Conservation (phyloP, 73 alveolate genomes). For the Paramecium tetraurelia region DNA sequence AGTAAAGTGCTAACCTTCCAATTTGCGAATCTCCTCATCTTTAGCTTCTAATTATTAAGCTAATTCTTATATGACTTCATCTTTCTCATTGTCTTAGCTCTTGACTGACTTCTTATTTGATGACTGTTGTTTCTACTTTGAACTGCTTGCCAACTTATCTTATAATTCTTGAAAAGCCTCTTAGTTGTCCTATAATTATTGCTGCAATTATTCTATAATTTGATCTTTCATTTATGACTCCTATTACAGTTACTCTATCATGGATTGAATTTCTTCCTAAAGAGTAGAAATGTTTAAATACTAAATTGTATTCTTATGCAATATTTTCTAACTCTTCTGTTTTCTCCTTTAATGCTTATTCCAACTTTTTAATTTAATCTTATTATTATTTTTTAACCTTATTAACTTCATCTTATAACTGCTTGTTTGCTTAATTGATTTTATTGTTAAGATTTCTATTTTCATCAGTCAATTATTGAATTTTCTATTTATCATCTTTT, state of each 20-base stretch:
- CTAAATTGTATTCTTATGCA: constrained; percentile 3
- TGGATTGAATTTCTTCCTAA: constrained; percentile 22
- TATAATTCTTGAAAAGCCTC: not conserved
- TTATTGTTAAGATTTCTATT: not conserved
- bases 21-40: constrained; percentile 19
- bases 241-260: not conserved
- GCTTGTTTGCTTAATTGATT: not conserved
- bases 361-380: not conserved
- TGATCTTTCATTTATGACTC: constrained; percentile 39
- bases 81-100: not conserved
- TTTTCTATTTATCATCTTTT: not conserved
- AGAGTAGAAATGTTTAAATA: not conserved
- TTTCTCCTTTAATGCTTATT: not conserved
- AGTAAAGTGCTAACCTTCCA: not conserved
- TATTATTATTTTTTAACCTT: not conserved
- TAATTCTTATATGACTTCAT: constrained; percentile 8
- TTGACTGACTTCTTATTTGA: not conserved
- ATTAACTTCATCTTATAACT: not conserved
- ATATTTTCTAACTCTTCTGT: not conserved
- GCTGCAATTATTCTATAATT: constrained; percentile 34
- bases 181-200: not conserved
- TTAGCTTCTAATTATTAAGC: constrained; percentile 27
- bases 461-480: not conserved
- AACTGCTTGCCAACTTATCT: not conserved
- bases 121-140: not conserved